Percentiles rank a stretch among this genome's conserved stretches.
Evolutionary conservation across 164 flowering plant genomes (phyloP).

Genomic region (Piper betle): DNA sequence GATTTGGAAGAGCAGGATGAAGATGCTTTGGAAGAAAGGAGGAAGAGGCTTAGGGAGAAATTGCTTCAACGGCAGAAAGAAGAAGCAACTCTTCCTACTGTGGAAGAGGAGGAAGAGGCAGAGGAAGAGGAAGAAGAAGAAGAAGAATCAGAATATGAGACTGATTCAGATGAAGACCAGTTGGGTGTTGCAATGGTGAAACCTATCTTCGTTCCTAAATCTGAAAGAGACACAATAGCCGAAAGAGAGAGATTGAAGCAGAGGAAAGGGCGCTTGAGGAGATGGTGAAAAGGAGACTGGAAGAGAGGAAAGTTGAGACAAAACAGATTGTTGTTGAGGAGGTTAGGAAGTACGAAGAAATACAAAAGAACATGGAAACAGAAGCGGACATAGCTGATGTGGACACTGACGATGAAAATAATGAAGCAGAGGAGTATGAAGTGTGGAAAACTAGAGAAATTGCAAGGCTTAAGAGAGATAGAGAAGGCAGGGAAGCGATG

Average conservation of each 20-base stretch:
- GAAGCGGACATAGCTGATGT: constrained; percentile 68
- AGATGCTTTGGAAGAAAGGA: constrained; percentile 68
- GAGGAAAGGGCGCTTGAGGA: constrained; percentile 73
- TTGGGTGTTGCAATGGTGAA: constrained; percentile 66
- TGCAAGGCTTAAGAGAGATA: constrained; percentile 82
- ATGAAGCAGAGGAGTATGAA: constrained; percentile 91
- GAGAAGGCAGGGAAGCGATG: constrained; percentile 69
- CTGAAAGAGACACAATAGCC: constrained; percentile 74
- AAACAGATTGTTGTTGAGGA: constrained; percentile 68
- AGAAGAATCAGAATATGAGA: constrained; percentile 89
- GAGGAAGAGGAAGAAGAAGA: constrained; percentile 57
- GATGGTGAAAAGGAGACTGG: constrained; percentile 35
- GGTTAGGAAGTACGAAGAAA: constrained; percentile 56
- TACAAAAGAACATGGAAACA: constrained; percentile 49
- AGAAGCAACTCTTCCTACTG: constrained; percentile 35
- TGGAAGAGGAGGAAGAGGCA: constrained; percentile 48
- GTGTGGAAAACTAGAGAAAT: constrained; percentile 86
- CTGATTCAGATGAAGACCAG: constrained; percentile 76
- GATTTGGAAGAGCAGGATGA: constrained; percentile 71
- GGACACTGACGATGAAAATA: constrained; percentile 83
- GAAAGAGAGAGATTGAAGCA: constrained; percentile 78
- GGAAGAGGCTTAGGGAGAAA: constrained; percentile 55
- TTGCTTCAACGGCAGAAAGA: constrained; percentile 37
- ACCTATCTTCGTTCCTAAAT: constrained; percentile 76
- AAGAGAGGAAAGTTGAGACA: constrained; percentile 62